Base-by-base conservation (phyloP, 495 filamentous ascomycete genomes). In the Tuber magnatum region DNA sequence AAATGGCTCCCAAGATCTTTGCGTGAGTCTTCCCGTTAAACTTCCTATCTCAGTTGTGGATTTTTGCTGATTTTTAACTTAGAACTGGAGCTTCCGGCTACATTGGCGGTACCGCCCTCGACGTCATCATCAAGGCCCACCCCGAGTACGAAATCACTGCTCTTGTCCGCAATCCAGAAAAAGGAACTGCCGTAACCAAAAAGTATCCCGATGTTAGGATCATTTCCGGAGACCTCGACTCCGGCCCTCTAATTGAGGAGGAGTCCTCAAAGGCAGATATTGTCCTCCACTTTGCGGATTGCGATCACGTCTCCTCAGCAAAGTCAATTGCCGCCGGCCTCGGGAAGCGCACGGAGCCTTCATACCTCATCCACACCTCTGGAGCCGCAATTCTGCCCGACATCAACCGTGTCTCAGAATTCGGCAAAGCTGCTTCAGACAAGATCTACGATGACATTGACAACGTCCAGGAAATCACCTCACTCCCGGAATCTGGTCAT, bases 401-500 rank as follows among this genome's bases (percentile, higher is more conserved):
- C 56, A 28, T 75, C 18, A 84, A 83, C n/a, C 69, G 35, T 28
- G 43, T 75, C 24, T 35, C 71, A 1, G 71, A 72, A 40, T 90
- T 85, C 74, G 90, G 91, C 39, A 84, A 88, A 43, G 28, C n/a
- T n/a, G 83, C 86, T 51, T 38, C 41, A 35, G 76, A 84, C 16
- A 89, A 90, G 76, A 83, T 89, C 65, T 91, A 86, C 82, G 84
- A 90, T 78, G 89, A 91, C 78, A 88, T 87, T 84, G 87, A 88
- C 28, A 85, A 86, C 12, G 83, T 91, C 4, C 22, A 20, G 18
- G 71, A 71, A 43, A 83, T 91, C 14, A 85, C 87, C 44, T 87
- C 86, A 35, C 81, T 91, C 7, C 89, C 90, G 0, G 84, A 85
- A 51, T 82, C 85, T 41, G 89, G 88, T 0, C 80, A 82, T 71